A percentile compares a stretch with the other conserved stretches of the same genome.
Conservation (phyloP, 2,329 filamentous ascomycete species). For the Graphilbum sp. region DNA sequence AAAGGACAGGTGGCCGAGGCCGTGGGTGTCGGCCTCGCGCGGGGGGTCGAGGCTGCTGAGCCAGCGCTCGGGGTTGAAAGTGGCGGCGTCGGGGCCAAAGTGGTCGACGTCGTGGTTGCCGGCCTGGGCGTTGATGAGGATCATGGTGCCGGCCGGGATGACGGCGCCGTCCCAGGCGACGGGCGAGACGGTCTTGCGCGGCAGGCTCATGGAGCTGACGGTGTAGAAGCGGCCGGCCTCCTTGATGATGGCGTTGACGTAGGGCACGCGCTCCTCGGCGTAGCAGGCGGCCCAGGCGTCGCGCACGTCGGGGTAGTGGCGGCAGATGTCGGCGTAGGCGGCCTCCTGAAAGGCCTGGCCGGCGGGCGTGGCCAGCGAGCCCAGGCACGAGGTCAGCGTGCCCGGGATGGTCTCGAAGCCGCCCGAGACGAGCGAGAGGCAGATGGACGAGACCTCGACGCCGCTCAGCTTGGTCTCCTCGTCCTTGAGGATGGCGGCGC, state of each 20-base stretch:
- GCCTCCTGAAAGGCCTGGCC: slow-evolving; percentile 55
- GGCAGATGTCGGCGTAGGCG: slow-evolving; percentile 53
- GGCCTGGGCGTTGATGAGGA: slow-evolving; percentile 65
- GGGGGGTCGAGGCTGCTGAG: slow-evolving; percentile 19
- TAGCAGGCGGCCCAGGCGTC: slow-evolving; percentile 64
- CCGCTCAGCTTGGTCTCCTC: slow-evolving; percentile 11
- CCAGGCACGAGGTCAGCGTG: slow-evolving; percentile 66
- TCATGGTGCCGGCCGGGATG: slow-evolving; percentile 61
- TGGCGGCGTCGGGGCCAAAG: slow-evolving; percentile 40
- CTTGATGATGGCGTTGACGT: slow-evolving; percentile 62
- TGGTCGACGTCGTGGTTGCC: slow-evolving; percentile 56
- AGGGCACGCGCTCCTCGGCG: slow-evolving; percentile 58
- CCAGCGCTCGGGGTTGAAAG: slow-evolving; percentile 57
- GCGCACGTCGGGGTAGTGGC: slow-evolving; percentile 49
- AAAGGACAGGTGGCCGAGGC: slow-evolving; percentile 45
- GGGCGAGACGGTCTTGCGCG: slow-evolving; percentile 54
- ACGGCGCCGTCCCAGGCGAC: slow-evolving; percentile 50
- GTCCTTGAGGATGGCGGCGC: slow-evolving; percentile 13
- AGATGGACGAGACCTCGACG: slow-evolving; percentile 55
- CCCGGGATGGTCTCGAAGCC: slow-evolving; percentile 69
- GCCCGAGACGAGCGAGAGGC: slow-evolving; percentile 58
- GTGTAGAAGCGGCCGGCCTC: slow-evolving; percentile 66
- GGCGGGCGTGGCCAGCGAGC: slow-evolving; percentile 50
- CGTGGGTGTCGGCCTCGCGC: slow-evolving; percentile 12
- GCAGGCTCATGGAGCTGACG: slow-evolving; percentile 65